These are phyloP conservation scores for Grosmannia serpens DNA, from an alignment of 2,329 filamentous ascomycete species.

Conservation along the genomic window DNA sequence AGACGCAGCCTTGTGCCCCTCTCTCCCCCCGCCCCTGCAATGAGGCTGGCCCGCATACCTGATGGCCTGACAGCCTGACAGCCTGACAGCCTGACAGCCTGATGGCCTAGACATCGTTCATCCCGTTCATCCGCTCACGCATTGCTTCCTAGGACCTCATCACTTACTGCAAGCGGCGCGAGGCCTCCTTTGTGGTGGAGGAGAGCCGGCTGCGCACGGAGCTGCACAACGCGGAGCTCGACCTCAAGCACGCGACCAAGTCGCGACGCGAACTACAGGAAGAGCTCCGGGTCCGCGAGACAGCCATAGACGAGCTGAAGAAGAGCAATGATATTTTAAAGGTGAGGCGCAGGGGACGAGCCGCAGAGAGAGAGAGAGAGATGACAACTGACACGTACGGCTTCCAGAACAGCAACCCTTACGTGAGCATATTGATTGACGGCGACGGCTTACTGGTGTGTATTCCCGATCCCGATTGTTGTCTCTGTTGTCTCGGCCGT, in stretches of 20 bases:
- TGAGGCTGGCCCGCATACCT: no score
- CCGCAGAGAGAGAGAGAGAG: not conserved
- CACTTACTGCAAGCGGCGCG: constrained; percentile 31
- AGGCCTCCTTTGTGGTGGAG: constrained; percentile 31
- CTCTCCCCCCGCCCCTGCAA: no score
- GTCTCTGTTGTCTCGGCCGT: not conserved
- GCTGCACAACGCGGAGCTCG: constrained; percentile 33
- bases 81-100: no score
- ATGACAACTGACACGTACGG: no score
- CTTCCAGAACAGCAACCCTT: constrained; percentile 42
- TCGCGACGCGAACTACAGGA: constrained; percentile 39
- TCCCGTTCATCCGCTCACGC: not conserved
- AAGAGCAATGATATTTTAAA: constrained; percentile 28
- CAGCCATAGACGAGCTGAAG: not conserved
- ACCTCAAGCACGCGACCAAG: constrained; percentile 37
- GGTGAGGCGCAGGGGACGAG: constrained; percentile 21
- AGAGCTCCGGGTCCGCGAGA: constrained; percentile 20
- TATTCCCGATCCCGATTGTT: not conserved
- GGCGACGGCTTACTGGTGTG: constrained; percentile 49
- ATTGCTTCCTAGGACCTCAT: constrained; percentile 31
- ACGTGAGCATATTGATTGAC: constrained; percentile 50
- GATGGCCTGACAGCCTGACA: no score
- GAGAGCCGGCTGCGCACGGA: constrained; percentile 29
- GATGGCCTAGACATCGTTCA: no score
- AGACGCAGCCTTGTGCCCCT: not conserved